A percentile compares a stretch with the other conserved stretches of the same genome.
Evolutionary conservation across 495 filamentous ascomycete genomes (phyloP).

Genomic region (Talaromyces proteolyticus): DNA sequence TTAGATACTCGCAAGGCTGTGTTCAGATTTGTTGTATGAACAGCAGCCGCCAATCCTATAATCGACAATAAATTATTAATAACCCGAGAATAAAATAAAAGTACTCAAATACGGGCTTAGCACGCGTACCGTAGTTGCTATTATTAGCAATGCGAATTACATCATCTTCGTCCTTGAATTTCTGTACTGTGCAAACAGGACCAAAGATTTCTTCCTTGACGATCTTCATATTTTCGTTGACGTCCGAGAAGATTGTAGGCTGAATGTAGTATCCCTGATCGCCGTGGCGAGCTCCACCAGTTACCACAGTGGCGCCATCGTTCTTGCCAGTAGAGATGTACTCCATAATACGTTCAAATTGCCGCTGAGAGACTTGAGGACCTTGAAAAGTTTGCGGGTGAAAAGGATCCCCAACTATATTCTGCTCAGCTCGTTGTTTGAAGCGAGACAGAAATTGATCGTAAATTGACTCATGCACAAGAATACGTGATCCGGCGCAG

Average conservation of each 20-base stretch:
- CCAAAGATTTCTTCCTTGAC: slow-evolving; percentile 48
- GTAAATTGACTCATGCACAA: slow-evolving; percentile 50
- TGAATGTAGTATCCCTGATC: slow-evolving; percentile 41
- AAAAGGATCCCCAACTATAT: slow-evolving; percentile 71
- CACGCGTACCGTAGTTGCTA: no score
- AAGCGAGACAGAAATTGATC: slow-evolving; percentile 41
- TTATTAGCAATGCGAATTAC: background rate
- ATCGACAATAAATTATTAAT: background rate
- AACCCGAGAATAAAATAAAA: background rate
- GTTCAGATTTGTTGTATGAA: background rate
- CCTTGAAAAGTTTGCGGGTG: slow-evolving; percentile 67
- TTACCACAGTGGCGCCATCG: slow-evolving; percentile 69
- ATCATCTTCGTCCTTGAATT: background rate
- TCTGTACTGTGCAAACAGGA: slow-evolving; percentile 21
- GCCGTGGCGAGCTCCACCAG: slow-evolving; percentile 54
- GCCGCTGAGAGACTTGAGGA: slow-evolving; percentile 72
- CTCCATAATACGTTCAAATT: slow-evolving; percentile 75
- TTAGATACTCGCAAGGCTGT: background rate
- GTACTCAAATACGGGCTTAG: no score
- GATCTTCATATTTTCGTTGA: slow-evolving; percentile 28
- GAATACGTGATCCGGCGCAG: slow-evolving; percentile 42
- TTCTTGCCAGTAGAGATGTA: slow-evolving; percentile 71
- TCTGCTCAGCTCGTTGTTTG: slow-evolving; percentile 8
- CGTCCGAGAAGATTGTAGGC: slow-evolving; percentile 41
- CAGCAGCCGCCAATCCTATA: background rate